phyloP scores from a whole-genome alignment of 768 basidiomycete genomes.

The Trametes gibbosa region DNA sequence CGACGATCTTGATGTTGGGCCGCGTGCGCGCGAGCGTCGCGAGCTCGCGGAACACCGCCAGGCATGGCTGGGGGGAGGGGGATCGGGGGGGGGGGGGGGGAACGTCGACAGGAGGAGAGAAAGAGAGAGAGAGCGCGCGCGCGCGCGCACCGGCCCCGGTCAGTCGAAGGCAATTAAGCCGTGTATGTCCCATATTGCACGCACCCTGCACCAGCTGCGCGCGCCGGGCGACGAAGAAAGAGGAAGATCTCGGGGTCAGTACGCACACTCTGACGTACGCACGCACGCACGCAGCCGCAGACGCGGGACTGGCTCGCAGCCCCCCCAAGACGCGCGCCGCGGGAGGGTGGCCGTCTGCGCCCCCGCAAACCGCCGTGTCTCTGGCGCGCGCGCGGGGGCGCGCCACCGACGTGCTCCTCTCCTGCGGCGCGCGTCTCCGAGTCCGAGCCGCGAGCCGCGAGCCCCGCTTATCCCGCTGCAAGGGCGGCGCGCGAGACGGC shows the following conservation, averaged over 20 bases:
- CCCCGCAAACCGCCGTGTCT: not conserved
- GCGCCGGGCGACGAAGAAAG: not conserved
- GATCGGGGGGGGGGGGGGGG: too few relatives aligned
- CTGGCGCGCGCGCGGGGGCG: too few relatives aligned
- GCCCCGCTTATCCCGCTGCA: too few relatives aligned
- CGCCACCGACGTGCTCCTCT: too few relatives aligned
- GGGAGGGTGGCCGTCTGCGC: not conserved
- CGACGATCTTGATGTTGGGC: conserved; percentile 28
- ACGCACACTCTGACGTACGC: conserved; percentile 10
- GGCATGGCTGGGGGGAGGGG: conserved; percentile 25
- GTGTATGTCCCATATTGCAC: conserved; percentile 19
- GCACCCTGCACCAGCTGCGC: conserved; percentile 26
- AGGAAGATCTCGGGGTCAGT: conserved; percentile 20
- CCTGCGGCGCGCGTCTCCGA: too few relatives aligned
- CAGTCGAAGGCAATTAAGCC: conserved; percentile 19
- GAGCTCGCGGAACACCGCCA: conserved; percentile 28
- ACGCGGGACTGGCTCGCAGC: not conserved
- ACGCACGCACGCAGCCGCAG: not conserved
- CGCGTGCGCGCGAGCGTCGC: conserved; percentile 23
- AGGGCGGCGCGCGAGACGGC: not conserved
- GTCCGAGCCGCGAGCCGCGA: too few relatives aligned
- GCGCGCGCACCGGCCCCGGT: too few relatives aligned
- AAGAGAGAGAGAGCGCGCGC: too few relatives aligned
- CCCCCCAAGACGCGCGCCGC: conserved; percentile 3
- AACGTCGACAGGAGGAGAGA: too few relatives aligned